Conservation (phyloP, 2,329 filamentous ascomycete species). For the Fusarium sulawesiense region DNA sequence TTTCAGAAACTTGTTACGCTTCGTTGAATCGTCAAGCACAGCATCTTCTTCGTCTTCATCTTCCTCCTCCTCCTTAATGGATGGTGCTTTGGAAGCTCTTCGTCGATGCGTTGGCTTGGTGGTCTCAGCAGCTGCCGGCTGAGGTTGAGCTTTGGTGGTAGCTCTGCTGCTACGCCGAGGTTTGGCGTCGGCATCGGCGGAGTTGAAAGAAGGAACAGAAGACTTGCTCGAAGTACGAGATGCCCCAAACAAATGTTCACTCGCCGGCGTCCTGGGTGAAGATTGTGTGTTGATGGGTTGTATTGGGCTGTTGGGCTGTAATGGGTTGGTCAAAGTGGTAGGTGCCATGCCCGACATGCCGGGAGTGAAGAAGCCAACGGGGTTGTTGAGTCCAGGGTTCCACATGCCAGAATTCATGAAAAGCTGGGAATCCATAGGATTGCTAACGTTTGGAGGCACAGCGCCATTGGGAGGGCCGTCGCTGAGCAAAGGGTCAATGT, state of each 20-base stretch:
- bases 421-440: slow-evolving; percentile 7
- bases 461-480: neutral
- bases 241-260: slow-evolving; percentile 4
- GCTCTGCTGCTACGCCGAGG: neutral
- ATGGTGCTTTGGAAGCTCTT: neutral
- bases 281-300: slow-evolving; percentile 16
- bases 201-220: slow-evolving; percentile 24
- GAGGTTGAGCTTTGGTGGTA: neutral
- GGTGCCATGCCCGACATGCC: neutral
- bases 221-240: slow-evolving; percentile 40
- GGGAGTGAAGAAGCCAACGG: neutral
- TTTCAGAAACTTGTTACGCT: slow-evolving; percentile 70
- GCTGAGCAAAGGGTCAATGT: slow-evolving; percentile 37
- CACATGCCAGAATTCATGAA: slow-evolving; percentile 16
- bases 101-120: neutral
- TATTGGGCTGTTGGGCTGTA: slow-evolving; percentile 11
- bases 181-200: neutral
- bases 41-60: slow-evolving; percentile 30
- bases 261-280: slow-evolving; percentile 7
- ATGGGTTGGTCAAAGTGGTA: neutral
- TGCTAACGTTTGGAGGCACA: neutral
- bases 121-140: neutral
- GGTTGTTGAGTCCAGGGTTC: slow-evolving; percentile 11
- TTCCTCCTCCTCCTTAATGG: slow-evolving; percentile 24
- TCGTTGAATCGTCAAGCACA: slow-evolving; percentile 48